Percentiles rank a stretch among this genome's conserved stretches.
Conservation (phyloP, 345 rosid species). For the Sapria himalayana region DNA sequence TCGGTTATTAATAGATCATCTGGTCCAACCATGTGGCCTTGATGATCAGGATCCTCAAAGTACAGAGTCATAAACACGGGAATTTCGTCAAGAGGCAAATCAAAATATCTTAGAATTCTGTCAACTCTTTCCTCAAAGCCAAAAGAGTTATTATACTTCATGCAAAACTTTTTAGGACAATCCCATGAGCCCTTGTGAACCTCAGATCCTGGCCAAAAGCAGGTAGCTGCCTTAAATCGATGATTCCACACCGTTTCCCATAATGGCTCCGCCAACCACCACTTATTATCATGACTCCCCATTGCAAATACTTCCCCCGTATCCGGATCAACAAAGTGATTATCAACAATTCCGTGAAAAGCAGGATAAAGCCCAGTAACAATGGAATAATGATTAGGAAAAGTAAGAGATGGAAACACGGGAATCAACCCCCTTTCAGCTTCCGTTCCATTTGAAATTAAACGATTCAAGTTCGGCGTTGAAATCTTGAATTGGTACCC, state of each 20-base stretch:
- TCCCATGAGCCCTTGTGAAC: conserved; percentile 80
- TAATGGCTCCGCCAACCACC: conserved; percentile 95
- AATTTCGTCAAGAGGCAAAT: conserved; percentile 40
- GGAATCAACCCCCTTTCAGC: conserved; percentile 78
- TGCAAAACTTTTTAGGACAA: conserved; percentile 43
- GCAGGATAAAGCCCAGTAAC: conserved; percentile 89
- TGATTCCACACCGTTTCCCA: conserved; percentile 86
- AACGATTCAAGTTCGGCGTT: conserved; percentile 47
- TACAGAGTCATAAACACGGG: conserved; percentile 70
- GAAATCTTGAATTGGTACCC: conserved; percentile 78
- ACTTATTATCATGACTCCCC: conserved; percentile 65
- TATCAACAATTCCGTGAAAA: conserved; percentile 58
- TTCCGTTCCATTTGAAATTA: conserved; percentile 66
- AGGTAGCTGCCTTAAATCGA: conserved; percentile 65
- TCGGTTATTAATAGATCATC: conserved; percentile 72
- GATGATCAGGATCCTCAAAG: conserved; percentile 95
- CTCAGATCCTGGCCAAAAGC: conserved; percentile 96
- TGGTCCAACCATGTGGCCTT: conserved; percentile 85
- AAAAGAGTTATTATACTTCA: conserved; percentile 45
- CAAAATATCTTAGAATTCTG: conserved; percentile 51
- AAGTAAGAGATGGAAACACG: conserved; percentile 70
- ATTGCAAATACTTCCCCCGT: conserved; percentile 38
- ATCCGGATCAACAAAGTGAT: conserved; percentile 42
- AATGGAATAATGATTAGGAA: conserved; percentile 88
- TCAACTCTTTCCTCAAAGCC: conserved; percentile 79